Percentiles rank a stretch among this genome's conserved stretches.
These are phyloP conservation scores for Epichloe aotearoae DNA, from an alignment of 2,329 filamentous ascomycete genomes.

Conservation along the genomic window DNA sequence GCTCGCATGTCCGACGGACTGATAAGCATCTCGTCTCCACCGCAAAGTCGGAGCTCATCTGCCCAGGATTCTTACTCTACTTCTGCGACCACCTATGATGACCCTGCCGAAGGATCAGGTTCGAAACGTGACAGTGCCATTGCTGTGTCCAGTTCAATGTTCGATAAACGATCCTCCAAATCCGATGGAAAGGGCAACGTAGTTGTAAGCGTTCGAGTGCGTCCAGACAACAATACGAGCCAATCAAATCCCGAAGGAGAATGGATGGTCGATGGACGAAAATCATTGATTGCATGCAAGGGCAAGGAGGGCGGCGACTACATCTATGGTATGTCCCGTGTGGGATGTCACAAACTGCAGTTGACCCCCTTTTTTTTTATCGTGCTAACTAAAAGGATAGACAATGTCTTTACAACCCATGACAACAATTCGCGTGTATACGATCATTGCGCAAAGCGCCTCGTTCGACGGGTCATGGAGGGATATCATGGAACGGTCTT, in stretches of 20 bases:
- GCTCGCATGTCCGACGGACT: slow-evolving; percentile 60
- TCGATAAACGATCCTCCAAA: slow-evolving; percentile 39
- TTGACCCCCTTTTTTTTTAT: slow-evolving; percentile 8
- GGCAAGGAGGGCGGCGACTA: slow-evolving; percentile 90
- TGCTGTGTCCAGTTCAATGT: slow-evolving; percentile 17
- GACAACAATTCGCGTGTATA: slow-evolving; percentile 94
- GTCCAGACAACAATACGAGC: slow-evolving; percentile 62
- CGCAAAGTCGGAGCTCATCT: slow-evolving; percentile 83
- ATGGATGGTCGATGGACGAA: slow-evolving; percentile 83
- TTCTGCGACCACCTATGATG: slow-evolving; percentile 79
- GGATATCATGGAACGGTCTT: slow-evolving; percentile 98
- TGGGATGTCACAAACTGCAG: not conserved
- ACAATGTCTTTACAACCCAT: slow-evolving; percentile 90
- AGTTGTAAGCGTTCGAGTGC: slow-evolving; percentile 83
- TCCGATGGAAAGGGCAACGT: slow-evolving; percentile 84
- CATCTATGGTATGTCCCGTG: slow-evolving; percentile 57
- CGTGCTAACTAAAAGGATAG: slow-evolving; percentile 29
- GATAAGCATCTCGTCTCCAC: slow-evolving; percentile 65
- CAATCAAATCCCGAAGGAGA: slow-evolving; percentile 57
- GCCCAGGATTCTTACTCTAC: slow-evolving; percentile 88
- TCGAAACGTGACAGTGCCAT: slow-evolving; percentile 15
- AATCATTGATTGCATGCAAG: slow-evolving; percentile 67
- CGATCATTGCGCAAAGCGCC: slow-evolving; percentile 81
- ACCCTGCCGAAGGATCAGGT: slow-evolving; percentile 45
- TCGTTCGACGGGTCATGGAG: slow-evolving; percentile 96